phyloP scores from a whole-genome alignment of 345 rosid species.

The Brassica incana region DNA sequence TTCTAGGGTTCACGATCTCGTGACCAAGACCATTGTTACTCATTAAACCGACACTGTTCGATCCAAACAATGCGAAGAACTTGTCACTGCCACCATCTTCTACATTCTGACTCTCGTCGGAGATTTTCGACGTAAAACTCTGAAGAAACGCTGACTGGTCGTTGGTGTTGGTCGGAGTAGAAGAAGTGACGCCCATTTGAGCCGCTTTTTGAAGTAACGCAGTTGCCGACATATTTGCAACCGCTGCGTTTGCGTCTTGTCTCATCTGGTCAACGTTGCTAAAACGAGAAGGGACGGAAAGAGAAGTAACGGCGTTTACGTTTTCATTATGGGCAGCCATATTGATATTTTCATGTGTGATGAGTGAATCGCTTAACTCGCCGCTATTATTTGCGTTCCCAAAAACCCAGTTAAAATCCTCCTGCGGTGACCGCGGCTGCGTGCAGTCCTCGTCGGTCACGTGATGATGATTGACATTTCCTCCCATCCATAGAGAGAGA shows the following conservation, averaged over 20 bases:
- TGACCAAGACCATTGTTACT: constrained; percentile 23
- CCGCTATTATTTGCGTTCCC: constrained; percentile 35
- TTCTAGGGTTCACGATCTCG: constrained; percentile 43
- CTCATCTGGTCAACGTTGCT: constrained; percentile 50
- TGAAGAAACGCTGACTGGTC: constrained; percentile 57
- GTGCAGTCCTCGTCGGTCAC: constrained; percentile 32
- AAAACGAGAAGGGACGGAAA: constrained; percentile 65
- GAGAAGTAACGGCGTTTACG: constrained; percentile 35
- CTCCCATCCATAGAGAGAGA: constrained; percentile 38
- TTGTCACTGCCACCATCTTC: constrained; percentile 50
- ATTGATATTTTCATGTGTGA: constrained; percentile 23
- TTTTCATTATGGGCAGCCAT: constrained; percentile 22
- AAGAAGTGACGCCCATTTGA: constrained; percentile 69
- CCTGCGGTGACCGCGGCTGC: constrained; percentile 20
- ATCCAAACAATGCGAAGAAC: constrained; percentile 50
- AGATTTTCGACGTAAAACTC: constrained; percentile 44
- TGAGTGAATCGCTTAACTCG: constrained; percentile 30
- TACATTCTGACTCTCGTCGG: not conserved
- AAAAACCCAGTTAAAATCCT: constrained; percentile 33
- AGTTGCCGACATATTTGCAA: constrained; percentile 83
- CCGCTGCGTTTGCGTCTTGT: constrained; percentile 31
- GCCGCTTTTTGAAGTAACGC: constrained; percentile 95
- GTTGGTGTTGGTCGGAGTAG: constrained; percentile 15
- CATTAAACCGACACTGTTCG: constrained; percentile 21
- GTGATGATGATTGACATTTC: constrained; percentile 37